Evolutionary conservation across 805 yeast species (phyloP), one percentile per base, ranked within the genome.

Genomic region (Saturnispora besseyi): DNA sequence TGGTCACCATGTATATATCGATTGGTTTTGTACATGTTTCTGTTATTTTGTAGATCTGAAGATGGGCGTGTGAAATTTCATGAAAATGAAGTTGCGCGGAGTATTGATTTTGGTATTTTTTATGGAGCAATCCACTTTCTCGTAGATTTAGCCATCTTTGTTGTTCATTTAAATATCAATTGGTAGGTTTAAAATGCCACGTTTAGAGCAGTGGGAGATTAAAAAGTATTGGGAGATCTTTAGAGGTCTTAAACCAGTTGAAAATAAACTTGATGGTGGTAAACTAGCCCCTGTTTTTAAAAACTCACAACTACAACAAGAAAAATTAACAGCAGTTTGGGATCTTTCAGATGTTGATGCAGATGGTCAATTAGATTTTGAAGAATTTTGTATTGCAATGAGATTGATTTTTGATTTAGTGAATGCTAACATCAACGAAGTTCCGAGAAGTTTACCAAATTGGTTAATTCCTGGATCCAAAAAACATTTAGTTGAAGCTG

Each of bases 191-290:
- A 36, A 21, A 33, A 64, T 64, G 66, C 89, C 91, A 26, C 81
- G 85, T 54, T 69, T 89, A 53, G 96, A 88, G 65, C 93, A 89
- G 59, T 89, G 96, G 85, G 99, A 93, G 68, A 89, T 90, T 59
- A 85, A 89, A 62, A 91, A 91, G 70, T 93, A 89, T 74, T 93
- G 99, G 99, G 96, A 93, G 67, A 90, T 93, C 44, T 93, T 93
- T 73, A 81, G 84, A 55, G 96, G 96, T 12, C 77, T 93, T 59
- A 78, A 79, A 55, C 99, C 99, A 0, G 79, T 69, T 33, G 77
- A 80, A 49, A 89, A 87, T 62, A 82, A 84, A 62, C 75, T 93
- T 32, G 75, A 84, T 22, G 96, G 96, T 45, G 93, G 85, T 51
- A 82, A 84, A 63, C 95, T 90, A 21, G 77, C 85, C 30, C 82